Evolutionary conservation across 805 yeast species (phyloP), one percentile per base, ranked within the genome.

Genomic region (Suhomyces kilbournensis): DNA sequence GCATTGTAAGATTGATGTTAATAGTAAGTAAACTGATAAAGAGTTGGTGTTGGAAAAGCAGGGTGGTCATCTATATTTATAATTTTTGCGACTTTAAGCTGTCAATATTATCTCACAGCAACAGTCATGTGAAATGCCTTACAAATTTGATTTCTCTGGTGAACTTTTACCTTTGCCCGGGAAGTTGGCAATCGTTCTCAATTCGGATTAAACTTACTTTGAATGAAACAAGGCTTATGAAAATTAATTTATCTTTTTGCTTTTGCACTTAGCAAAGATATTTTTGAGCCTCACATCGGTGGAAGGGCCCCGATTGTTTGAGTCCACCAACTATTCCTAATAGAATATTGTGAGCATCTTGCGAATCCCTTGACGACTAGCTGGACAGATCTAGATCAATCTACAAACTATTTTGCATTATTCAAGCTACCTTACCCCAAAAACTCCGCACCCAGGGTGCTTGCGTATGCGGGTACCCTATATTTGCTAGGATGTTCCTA

Each of bases 1-100:
- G 60, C 66, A 63, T 63, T 38, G 4, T 38, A 7, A 22, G 23
- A 19, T 38, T 38, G 23, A 8, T 19, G 14, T 38, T 17, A 1
- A 1, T 35, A 8, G 19, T 3, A 19, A 38, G 35, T 32, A n/a
- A 7, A 32, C 3, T 32, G 15, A 32, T 5, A 9, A 32, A 32
- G 12, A 30, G 4, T 12, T 10, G 32, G 32, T 32, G 17, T 8
- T 9, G 6, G 17, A 32, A n/a, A 32, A 32, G 35, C 35, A 32
- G 35, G 35, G 17, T 32, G 9, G 5, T n/a, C 6, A 32, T 32
- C 17, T 32, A n/a, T 38, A 38, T 38, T 38, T 38, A 38, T 38
- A 38, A 17, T 38, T 38, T 38, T 38, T 4, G 22, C 12, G 22
- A 38, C 1, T 7, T n/a, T 17, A 9, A 38, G 23, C 23, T 17